These are phyloP conservation scores for Crucibulum laeve DNA, from an alignment of 768 basidiomycete genomes.

Conservation along the genomic window DNA sequence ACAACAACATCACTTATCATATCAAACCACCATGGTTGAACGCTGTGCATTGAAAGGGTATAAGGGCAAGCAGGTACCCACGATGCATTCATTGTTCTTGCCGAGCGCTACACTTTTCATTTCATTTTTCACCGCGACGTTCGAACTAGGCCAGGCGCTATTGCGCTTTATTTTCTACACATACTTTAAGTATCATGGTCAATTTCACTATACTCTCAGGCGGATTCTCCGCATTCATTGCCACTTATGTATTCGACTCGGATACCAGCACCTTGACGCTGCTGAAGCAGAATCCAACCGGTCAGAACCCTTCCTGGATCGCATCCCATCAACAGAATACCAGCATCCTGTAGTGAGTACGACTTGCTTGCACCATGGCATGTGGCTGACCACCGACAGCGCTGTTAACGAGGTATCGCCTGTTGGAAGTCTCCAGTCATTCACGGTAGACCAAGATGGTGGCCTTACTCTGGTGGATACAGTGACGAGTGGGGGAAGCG, in stretches of 20 bases:
- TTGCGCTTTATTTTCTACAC: no score
- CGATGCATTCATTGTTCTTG: no score
- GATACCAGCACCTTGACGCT: conserved; percentile 41
- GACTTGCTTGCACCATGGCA: background rate
- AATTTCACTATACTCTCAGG: conserved; percentile 46
- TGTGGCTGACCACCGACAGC: conserved; percentile 22
- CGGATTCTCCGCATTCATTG: conserved; percentile 40
- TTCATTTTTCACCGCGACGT: no score
- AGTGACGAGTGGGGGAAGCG: conserved; percentile 40
- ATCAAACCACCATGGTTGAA: no score
- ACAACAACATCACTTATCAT: no score
- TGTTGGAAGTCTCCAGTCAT: conserved; percentile 46
- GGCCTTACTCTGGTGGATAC: conserved; percentile 35
- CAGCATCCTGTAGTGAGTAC: conserved; percentile 54
- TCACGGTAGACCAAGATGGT: conserved; percentile 38
- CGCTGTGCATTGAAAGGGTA: no score
- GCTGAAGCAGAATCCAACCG: conserved; percentile 38
- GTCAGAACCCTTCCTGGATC: conserved; percentile 56
- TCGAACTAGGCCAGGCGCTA: no score
- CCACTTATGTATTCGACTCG: conserved; percentile 47
- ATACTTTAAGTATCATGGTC: no score
- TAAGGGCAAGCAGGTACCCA: no score
- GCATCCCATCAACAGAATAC: conserved; percentile 45
- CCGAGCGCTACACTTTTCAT: no score
- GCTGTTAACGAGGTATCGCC: conserved; percentile 47